phyloP scores from a whole-genome alignment of 345 rosid species.

The Eucalyptus curtisii region DNA sequence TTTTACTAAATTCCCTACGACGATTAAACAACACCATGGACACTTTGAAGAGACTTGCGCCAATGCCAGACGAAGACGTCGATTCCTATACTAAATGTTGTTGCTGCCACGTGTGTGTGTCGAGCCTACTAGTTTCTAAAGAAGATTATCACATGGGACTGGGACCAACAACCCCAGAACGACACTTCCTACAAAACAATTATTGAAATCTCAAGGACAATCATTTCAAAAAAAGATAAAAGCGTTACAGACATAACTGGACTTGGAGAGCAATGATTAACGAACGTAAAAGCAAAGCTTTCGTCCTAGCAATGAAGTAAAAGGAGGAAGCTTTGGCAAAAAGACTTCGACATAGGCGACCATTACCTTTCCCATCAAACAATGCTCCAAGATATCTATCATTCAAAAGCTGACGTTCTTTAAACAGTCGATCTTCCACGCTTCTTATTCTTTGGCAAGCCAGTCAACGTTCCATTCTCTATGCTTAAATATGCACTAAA shows the following conservation, averaged over 20 bases:
- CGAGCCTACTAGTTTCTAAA: background rate
- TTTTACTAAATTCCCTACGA: background rate
- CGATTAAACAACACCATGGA: background rate
- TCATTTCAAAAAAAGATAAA: background rate
- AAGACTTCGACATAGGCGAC: background rate
- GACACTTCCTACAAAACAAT: background rate
- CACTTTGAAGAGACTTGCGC: background rate
- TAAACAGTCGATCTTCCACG: background rate
- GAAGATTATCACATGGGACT: background rate
- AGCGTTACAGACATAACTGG: background rate
- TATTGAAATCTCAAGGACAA: background rate
- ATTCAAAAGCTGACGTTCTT: background rate
- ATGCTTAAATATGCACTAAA: background rate
- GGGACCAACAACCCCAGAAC: background rate
- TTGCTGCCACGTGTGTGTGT: background rate
- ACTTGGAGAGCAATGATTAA: background rate
- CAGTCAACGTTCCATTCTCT: background rate
- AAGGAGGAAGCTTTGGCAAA: background rate
- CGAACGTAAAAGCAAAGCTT: background rate
- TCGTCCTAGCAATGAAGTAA: background rate
- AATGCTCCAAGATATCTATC: background rate
- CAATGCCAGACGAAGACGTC: background rate
- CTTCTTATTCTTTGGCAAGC: background rate
- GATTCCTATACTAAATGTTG: background rate
- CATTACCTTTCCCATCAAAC: background rate